Evolutionary conservation across 2,329 filamentous ascomycete species (phyloP).

Genomic region (Penicillium verrucosum): DNA sequence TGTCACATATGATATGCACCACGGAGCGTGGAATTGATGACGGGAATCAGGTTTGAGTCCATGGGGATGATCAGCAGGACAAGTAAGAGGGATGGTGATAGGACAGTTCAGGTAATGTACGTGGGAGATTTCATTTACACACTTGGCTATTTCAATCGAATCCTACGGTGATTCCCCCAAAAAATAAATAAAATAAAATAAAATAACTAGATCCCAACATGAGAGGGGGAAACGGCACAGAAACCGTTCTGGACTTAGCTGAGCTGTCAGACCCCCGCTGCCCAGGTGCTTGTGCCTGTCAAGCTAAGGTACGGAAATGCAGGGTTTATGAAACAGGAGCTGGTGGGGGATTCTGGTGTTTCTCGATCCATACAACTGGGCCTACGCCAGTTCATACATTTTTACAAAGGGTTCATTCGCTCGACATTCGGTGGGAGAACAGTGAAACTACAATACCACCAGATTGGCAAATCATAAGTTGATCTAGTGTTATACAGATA

Average conservation of each 20-base stretch:
- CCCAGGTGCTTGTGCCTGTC: constrained; percentile 5
- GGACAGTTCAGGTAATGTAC: not conserved
- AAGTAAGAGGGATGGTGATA: constrained; percentile 1
- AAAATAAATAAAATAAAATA: not conserved
- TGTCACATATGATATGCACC: constrained; percentile 18
- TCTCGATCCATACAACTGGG: not conserved
- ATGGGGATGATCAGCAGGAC: constrained; percentile 18
- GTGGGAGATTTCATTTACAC: constrained; percentile 2
- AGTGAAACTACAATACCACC: constrained; percentile 5
- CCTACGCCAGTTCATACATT: not conserved
- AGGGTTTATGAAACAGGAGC: constrained; percentile 23
- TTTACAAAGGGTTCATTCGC: constrained; percentile 6
- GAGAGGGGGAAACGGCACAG: constrained; percentile 8
- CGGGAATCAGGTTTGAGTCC: not conserved
- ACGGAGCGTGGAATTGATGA: not conserved
- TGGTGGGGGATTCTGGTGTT: constrained; percentile 8
- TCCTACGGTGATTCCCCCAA: constrained; percentile 4
- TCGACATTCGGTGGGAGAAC: not conserved
- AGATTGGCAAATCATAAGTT: constrained; percentile 12
- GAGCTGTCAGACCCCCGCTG: constrained; percentile 5
- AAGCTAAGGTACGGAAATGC: constrained; percentile 11
- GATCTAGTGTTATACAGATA: constrained; percentile 2
- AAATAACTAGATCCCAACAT: constrained; percentile 14
- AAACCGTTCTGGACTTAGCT: constrained; percentile 13
- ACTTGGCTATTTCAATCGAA: not conserved